Conservation (phyloP, 805 yeast genomes). For the Sugiyamaella valdiviana region DNA sequence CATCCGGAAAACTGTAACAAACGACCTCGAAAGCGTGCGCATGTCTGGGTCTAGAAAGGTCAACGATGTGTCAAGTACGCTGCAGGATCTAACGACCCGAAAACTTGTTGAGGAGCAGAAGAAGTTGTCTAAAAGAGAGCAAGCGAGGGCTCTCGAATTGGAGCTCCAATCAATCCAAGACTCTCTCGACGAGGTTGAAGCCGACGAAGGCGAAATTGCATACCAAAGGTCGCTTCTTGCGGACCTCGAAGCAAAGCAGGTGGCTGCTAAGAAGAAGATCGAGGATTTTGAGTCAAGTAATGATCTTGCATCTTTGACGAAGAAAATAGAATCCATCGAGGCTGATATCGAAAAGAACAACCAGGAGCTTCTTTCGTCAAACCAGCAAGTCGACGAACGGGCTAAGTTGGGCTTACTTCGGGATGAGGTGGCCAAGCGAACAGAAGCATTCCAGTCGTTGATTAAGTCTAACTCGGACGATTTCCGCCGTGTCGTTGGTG, state of each 20-base stretch:
- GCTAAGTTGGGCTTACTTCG: slow-evolving; percentile 46
- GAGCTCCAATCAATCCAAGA: slow-evolving; percentile 37
- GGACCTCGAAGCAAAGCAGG: slow-evolving; percentile 34
- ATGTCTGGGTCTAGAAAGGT: slow-evolving; percentile 29
- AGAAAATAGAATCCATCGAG: slow-evolving; percentile 18
- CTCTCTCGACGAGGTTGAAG: slow-evolving; percentile 35
- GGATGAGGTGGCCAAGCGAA: slow-evolving; percentile 36
- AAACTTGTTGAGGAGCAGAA: slow-evolving; percentile 24
- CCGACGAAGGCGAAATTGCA: slow-evolving; percentile 44
- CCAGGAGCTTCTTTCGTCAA: slow-evolving; percentile 44
- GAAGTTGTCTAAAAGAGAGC: slow-evolving; percentile 10
- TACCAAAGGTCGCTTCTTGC: slow-evolving; percentile 40
- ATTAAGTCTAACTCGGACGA: slow-evolving; percentile 22
- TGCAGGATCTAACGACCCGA: slow-evolving; percentile 25
- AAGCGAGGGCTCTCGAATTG: slow-evolving; percentile 16
- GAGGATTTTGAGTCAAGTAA: slow-evolving; percentile 1
- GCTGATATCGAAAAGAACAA: slow-evolving; percentile 45
- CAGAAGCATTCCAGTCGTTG: slow-evolving; percentile 29
- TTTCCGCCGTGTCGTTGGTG: slow-evolving; percentile 22
- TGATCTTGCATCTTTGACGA: slow-evolving; percentile 7
- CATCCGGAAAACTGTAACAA: background rate
- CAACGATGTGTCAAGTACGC: slow-evolving; percentile 19
- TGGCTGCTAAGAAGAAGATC: slow-evolving; percentile 14
- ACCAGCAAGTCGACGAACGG: slow-evolving; percentile 51
- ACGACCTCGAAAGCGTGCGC: slow-evolving; percentile 14